Evolutionary conservation across 257 asterid species (phyloP).

Genomic region (Jasminum sambac): DNA sequence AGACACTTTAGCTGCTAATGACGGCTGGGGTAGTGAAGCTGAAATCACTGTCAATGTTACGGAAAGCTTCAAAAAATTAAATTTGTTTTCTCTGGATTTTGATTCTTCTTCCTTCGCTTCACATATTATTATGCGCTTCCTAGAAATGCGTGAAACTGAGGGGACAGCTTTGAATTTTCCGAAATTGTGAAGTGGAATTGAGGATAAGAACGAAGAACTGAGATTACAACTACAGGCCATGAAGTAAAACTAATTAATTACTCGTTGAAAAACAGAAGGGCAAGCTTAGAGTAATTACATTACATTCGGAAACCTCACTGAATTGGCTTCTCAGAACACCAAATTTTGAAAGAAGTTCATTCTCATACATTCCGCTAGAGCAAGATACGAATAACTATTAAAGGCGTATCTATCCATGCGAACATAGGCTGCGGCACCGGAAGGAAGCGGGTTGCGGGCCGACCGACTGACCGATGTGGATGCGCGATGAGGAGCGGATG

Average conservation of each 20-base stretch:
- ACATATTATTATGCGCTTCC: constrained; percentile 6
- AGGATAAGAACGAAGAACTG: constrained; percentile 46
- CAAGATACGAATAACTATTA: not conserved
- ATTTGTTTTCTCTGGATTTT: constrained; percentile 31
- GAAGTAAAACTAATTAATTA: constrained; percentile 12
- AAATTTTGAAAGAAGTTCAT: not conserved
- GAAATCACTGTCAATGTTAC: constrained; percentile 73
- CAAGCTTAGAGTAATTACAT: constrained; percentile 11
- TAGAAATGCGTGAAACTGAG: constrained; percentile 41
- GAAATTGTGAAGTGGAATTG: constrained; percentile 29
- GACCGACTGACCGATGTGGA: not conserved
- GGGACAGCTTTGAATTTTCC: constrained; percentile 32
- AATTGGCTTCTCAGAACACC: not conserved
- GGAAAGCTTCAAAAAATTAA: constrained; percentile 51
- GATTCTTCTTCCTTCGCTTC: constrained; percentile 39
- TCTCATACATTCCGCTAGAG: not conserved
- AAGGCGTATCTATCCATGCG: not conserved
- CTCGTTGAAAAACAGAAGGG: not conserved
- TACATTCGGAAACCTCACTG: not conserved
- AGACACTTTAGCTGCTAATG: constrained; percentile 58
- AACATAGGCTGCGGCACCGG: not conserved
- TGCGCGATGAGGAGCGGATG: not conserved
- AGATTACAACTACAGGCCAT: constrained; percentile 53
- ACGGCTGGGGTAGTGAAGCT: constrained; percentile 61
- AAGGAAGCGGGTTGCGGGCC: not conserved